A percentile compares a stretch with the other conserved stretches of the same genome.
Conservation (phyloP, 2,329 filamentous ascomycete species). For the Ophiostoma angusticollis region DNA sequence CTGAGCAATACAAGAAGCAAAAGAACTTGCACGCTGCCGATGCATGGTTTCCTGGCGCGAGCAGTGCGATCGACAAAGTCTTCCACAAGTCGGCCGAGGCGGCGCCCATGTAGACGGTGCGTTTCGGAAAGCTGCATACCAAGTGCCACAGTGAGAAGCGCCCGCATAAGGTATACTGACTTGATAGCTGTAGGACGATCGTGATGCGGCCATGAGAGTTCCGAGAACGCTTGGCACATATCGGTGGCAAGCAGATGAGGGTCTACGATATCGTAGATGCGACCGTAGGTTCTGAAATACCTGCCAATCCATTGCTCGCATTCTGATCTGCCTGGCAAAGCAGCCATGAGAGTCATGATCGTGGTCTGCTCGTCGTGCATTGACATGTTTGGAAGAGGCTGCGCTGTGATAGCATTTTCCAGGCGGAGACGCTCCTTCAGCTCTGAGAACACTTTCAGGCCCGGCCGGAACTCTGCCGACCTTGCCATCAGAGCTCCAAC, state of each 20-base stretch:
- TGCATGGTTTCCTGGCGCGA: conserved; percentile 3
- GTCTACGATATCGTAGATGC: conserved; percentile 5
- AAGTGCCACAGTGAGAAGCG: neutral
- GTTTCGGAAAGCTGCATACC: conserved; percentile 8
- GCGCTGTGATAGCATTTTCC: neutral
- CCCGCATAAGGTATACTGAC: conserved; percentile 5
- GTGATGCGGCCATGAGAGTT: neutral
- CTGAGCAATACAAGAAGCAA: conserved; percentile 4
- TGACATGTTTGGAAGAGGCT: neutral
- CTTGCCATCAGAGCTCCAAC: conserved; percentile 4
- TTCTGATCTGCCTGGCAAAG: conserved; percentile 1
- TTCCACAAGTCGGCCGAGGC: conserved; percentile 2
- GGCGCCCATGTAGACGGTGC: conserved; percentile 8
- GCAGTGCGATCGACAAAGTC: conserved; percentile 1
- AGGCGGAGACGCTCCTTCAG: conserved; percentile 4
- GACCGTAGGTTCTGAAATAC: conserved; percentile 4
- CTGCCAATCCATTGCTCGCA: conserved; percentile 7
- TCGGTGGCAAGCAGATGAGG: neutral
- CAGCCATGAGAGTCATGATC: neutral
- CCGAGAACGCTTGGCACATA: conserved; percentile 3
- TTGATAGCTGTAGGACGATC: neutral
- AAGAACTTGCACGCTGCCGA: conserved; percentile 4
- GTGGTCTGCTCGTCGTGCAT: neutral
- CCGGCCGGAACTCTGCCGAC: neutral
- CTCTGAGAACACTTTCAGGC: neutral